A percentile compares a stretch with the other conserved stretches of the same genome.
Conservation (phyloP, 2,329 filamentous ascomycete genomes). For the Penicillium frequentans region DNA sequence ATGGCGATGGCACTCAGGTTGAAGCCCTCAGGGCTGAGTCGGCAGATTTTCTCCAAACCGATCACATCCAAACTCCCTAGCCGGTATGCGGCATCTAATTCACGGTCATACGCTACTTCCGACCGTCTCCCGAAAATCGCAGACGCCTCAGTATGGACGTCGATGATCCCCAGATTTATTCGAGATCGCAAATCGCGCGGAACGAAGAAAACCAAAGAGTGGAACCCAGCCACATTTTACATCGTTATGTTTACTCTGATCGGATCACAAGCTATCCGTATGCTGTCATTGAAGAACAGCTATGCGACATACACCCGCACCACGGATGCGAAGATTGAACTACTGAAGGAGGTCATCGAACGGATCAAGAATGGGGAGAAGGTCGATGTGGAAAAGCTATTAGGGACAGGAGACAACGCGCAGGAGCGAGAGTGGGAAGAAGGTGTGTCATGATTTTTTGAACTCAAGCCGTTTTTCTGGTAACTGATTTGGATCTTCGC, state of each 20-base stretch:
- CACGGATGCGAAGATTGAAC: slow-evolving; percentile 74
- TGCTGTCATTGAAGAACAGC: slow-evolving; percentile 77
- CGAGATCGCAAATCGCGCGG: slow-evolving; percentile 37
- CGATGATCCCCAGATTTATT: slow-evolving; percentile 63
- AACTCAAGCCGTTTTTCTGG: background rate
- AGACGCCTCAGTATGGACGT: slow-evolving; percentile 66
- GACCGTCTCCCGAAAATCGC: slow-evolving; percentile 45
- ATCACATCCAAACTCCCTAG: slow-evolving; percentile 2
- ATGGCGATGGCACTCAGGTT: slow-evolving; percentile 21
- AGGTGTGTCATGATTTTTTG: slow-evolving; percentile 50
- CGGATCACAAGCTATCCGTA: slow-evolving; percentile 93
- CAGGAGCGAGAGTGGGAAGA: slow-evolving; percentile 88
- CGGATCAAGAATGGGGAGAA: slow-evolving; percentile 52
- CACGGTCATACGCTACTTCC: slow-evolving; percentile 22
- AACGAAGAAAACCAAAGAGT: slow-evolving; percentile 57
- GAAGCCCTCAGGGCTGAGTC: slow-evolving; percentile 13
- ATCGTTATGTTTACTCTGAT: slow-evolving; percentile 82
- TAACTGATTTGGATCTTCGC: slow-evolving; percentile 1
- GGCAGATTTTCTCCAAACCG: slow-evolving; percentile 1
- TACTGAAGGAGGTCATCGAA: slow-evolving; percentile 66
- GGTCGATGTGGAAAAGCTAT: slow-evolving; percentile 77
- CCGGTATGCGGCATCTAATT: slow-evolving; percentile 3
- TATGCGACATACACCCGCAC: slow-evolving; percentile 70
- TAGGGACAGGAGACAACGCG: slow-evolving; percentile 75
- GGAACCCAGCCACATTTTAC: slow-evolving; percentile 81